Base-by-base conservation (phyloP, 441 rosid genomes). In the Gossypium davidsonii region DNA sequence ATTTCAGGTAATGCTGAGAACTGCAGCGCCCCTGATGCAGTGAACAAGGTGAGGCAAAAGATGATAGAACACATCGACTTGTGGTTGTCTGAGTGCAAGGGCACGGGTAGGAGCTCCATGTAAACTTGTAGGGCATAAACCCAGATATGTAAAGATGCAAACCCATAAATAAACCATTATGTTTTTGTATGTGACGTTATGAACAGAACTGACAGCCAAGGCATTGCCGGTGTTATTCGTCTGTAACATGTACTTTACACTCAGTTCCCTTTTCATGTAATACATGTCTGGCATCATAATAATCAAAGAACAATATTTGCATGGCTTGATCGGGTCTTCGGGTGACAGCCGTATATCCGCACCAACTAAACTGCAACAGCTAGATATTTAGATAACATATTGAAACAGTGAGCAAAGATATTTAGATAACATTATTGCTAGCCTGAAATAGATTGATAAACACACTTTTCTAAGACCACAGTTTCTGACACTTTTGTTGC, bases 11-110 rank as follows among this genome's bases (percentile, higher is more conserved):
- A 89, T 74, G 92, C 94, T 23, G 67, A 80, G 81, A 87, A 82
- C 49, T 94, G 98, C 85, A 89, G 89, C 74, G 84, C 88, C 48
- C 97, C 97, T 4, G 97, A 92, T 6, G 92, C 97, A 0, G 95
- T 94, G 74, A 83, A 82, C 62, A 94, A 88, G 83, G 92, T 88
- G 52, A 84, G 98, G 87, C 92, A 92, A 70, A 81, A 85, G 74
- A 81, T 94, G 23, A 48, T 83, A 72, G 92, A 92, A 78, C 80
- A 87, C 76, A 90, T 94, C 0, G 98, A 92, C 85, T 80, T 92
- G 80, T 94, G 98, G 98, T 82, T 94, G 69, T 92, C 98, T 1
- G 80, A 94, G 77, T 94, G 98, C 74, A 88, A 83, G 7, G 61
- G 60, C 31, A 17, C 17, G 5, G 82, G 79, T 72, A 67, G 86